Conservation (phyloP, 768 basidiomycete genomes). For the Suillus subalutaceus region DNA sequence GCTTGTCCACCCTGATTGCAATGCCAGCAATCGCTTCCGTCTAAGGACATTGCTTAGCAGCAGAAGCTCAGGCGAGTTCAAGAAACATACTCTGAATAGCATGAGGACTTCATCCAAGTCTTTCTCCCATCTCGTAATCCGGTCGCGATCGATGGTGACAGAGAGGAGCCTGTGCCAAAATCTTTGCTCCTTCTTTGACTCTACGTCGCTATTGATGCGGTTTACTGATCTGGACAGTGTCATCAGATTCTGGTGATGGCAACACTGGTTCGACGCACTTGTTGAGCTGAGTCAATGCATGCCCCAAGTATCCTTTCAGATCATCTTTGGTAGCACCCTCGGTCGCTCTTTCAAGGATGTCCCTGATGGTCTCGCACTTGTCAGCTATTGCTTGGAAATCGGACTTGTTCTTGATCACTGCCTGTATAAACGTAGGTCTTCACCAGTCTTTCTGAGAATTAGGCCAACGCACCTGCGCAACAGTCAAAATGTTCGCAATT, state of each 20-base stretch:
- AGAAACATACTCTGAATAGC: neutral
- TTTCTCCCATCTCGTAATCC: neutral
- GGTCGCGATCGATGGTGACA: no score
- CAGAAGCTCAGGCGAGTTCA: neutral
- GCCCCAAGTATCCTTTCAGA: neutral
- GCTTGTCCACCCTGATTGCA: neutral
- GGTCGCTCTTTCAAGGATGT: neutral
- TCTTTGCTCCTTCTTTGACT: neutral
- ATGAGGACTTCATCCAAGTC: neutral
- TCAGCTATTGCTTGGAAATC: neutral
- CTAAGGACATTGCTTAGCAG: neutral
- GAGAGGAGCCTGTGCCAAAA: neutral
- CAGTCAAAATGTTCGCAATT: neutral
- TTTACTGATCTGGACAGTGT: neutral
- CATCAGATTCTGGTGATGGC: no score
- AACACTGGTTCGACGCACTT: neutral
- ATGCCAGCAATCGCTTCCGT: neutral
- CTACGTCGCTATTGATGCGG: neutral
- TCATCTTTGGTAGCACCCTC: neutral
- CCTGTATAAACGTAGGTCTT: neutral
- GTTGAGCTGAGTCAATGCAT: neutral
- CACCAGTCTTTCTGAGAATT: neutral
- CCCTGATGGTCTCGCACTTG: slow-evolving; percentile 1
- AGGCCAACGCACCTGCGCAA: neutral
- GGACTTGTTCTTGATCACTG: neutral